phyloP scores from a whole-genome alignment of 75 land plant genomes.

The Azolla pinnata region DNA sequence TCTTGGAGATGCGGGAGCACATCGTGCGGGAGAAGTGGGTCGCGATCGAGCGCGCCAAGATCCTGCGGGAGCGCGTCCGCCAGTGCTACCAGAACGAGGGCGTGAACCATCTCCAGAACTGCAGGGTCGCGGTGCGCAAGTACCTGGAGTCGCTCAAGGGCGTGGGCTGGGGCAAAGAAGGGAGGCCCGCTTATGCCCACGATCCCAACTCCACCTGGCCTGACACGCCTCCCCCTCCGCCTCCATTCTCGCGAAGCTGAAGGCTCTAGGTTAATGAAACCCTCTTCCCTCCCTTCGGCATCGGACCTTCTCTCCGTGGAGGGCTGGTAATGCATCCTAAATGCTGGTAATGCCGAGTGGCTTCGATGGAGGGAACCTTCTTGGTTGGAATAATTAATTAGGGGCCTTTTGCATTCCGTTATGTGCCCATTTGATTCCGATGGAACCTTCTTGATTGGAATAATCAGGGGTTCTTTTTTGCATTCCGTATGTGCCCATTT shows the following conservation, averaged over 20 bases:
- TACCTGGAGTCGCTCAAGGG: slow-evolving; percentile 78
- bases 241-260: background rate
- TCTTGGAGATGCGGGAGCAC: slow-evolving; percentile 76
- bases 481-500: too few relatives aligned
- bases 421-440: too few relatives aligned
- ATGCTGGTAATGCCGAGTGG: too few relatives aligned
- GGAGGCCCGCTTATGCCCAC: slow-evolving; percentile 52
- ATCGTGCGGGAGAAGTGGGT: slow-evolving; percentile 89
- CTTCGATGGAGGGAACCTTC: too few relatives aligned
- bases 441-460: too few relatives aligned
- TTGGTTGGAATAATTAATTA: too few relatives aligned
- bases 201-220: slow-evolving; percentile 19
- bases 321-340: too few relatives aligned
- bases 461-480: too few relatives aligned
- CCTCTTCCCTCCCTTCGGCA: too few relatives aligned
- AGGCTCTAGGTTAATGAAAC: too few relatives aligned
- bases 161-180: slow-evolving; percentile 89
- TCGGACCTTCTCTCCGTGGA: too few relatives aligned
- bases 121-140: slow-evolving; percentile 60
- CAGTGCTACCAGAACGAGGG: slow-evolving; percentile 93
- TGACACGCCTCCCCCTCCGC: background rate
- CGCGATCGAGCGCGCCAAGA: slow-evolving; percentile 81
- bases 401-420: too few relatives aligned
- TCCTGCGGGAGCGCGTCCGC: slow-evolving; percentile 58
- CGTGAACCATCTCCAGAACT: slow-evolving; percentile 84